phyloP scores from a whole-genome alignment of 805 yeast genomes.

The Torulaspora maleeae region DNA sequence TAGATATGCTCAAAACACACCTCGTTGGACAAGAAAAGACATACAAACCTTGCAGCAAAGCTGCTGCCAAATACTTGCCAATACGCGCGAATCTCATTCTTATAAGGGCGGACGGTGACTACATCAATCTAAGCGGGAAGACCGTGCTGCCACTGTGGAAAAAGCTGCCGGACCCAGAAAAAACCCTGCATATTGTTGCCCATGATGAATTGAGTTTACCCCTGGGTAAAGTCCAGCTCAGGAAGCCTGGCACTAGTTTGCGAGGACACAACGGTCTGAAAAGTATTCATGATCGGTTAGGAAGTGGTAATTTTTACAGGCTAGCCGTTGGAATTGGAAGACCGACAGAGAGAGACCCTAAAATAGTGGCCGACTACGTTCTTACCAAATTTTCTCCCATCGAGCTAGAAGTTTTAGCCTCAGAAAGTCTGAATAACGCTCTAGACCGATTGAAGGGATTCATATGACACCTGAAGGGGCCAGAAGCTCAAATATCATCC shows the following conservation, averaged over 20 bases:
- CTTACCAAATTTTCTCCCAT: conserved; percentile 45
- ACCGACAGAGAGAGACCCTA: conserved; percentile 44
- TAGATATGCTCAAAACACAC: conserved; percentile 37
- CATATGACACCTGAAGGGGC: not conserved
- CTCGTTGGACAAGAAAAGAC: conserved; percentile 12
- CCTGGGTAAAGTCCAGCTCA: conserved; percentile 60
- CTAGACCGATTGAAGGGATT: conserved; percentile 34
- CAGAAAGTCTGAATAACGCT: conserved; percentile 40
- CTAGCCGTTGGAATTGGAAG: conserved; percentile 76
- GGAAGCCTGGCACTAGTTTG: conserved; percentile 55
- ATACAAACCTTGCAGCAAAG: conserved; percentile 11
- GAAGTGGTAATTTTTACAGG: conserved; percentile 51
- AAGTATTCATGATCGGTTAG: conserved; percentile 47
- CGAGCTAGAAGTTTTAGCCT: conserved; percentile 43
- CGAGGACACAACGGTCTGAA: conserved; percentile 85
- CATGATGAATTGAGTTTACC: conserved; percentile 76
- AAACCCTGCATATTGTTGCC: conserved; percentile 50
- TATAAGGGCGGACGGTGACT: conserved; percentile 46
- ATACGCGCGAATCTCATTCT: conserved; percentile 36
- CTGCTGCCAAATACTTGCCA: conserved; percentile 14
- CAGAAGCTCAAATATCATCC: no score
- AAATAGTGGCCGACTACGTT: conserved; percentile 57
- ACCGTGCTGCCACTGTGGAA: conserved; percentile 48
- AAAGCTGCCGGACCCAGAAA: conserved; percentile 30
- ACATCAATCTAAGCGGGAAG: conserved; percentile 71